Evolutionary conservation across 257 asterid genomes (phyloP).

Genomic region (Solanum gandarillasii): DNA sequence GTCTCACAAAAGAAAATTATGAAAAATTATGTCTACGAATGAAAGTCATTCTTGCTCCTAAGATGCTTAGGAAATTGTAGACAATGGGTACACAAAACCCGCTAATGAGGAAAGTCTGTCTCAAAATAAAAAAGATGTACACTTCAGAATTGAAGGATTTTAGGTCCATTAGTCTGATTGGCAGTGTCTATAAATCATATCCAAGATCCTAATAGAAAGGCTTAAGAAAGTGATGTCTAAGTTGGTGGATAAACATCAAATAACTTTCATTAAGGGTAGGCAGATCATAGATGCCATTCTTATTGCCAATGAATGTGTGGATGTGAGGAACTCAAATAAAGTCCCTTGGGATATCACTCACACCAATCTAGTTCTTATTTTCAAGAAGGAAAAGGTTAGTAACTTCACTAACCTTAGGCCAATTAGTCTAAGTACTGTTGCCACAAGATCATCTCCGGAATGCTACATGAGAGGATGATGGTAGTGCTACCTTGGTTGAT

Average conservation of each 20-base stretch:
- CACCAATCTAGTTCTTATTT: background rate
- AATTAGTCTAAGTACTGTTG: background rate
- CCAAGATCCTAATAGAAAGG: background rate
- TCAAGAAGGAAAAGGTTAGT: background rate
- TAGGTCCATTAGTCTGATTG: background rate
- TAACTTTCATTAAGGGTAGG: background rate
- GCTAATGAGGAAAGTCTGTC: background rate
- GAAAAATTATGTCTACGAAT: background rate
- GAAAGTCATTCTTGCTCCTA: background rate
- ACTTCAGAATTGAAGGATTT: background rate
- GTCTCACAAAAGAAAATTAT: background rate
- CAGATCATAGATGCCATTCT: background rate
- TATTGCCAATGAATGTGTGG: background rate
- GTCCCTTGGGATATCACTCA: background rate
- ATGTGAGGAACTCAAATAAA: background rate
- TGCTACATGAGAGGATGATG: background rate
- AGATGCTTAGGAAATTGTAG: background rate
- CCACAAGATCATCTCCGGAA: background rate
- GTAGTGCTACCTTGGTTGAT: background rate
- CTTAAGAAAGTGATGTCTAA: background rate
- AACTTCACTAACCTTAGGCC: background rate
- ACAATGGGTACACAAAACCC: background rate
- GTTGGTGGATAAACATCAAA: background rate
- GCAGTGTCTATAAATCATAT: background rate
- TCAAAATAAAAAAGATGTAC: background rate